phyloP scores from a whole-genome alignment of 2,329 filamentous ascomycete species.

The Cladosporium sp. region DNA sequence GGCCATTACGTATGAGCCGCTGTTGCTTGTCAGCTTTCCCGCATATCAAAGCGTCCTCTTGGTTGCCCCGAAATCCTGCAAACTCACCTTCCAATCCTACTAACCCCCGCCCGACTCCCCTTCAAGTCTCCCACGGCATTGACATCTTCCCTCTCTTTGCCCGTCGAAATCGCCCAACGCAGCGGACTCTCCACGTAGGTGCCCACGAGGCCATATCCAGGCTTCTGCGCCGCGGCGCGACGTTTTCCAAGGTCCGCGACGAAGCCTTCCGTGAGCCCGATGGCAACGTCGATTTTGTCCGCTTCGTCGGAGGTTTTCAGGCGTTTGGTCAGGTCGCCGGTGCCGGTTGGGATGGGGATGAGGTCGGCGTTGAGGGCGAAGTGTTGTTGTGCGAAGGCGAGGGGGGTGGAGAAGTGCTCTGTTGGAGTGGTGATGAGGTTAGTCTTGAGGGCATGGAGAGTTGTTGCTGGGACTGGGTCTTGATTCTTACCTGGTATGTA shows the following conservation, averaged over 20 bases:
- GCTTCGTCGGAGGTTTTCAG: constrained; percentile 62
- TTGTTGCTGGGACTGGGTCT: not conserved
- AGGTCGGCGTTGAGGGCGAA: constrained; percentile 58
- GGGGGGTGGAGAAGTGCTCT: constrained; percentile 89
- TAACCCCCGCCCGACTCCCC: constrained; percentile 77
- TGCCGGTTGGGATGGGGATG: constrained; percentile 84
- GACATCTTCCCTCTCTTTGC: constrained; percentile 64
- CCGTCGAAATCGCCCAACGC: constrained; percentile 93
- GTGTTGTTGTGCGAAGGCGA: constrained; percentile 81
- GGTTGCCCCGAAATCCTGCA: constrained; percentile 39
- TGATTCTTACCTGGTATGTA: constrained; percentile 24
- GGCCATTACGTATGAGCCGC: constrained; percentile 91
- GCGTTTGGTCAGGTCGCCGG: constrained; percentile 91
- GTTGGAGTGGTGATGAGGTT: too few species aligned
- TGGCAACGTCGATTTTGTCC: constrained; percentile 69
- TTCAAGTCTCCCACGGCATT: constrained; percentile 63
- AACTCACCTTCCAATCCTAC: constrained; percentile 60
- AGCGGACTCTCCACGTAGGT: constrained; percentile 92
- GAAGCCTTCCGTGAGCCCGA: constrained; percentile 97
- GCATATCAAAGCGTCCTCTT: not conserved
- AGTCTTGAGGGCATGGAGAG: too few species aligned
- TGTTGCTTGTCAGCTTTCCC: constrained; percentile 24
- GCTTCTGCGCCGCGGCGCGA: constrained; percentile 37
- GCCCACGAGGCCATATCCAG: constrained; percentile 76
- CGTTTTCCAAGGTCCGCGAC: constrained; percentile 76